These are phyloP conservation scores for Coniochaeta ligniaria DNA, from an alignment of 2,329 filamentous ascomycete species.

Conservation along the genomic window DNA sequence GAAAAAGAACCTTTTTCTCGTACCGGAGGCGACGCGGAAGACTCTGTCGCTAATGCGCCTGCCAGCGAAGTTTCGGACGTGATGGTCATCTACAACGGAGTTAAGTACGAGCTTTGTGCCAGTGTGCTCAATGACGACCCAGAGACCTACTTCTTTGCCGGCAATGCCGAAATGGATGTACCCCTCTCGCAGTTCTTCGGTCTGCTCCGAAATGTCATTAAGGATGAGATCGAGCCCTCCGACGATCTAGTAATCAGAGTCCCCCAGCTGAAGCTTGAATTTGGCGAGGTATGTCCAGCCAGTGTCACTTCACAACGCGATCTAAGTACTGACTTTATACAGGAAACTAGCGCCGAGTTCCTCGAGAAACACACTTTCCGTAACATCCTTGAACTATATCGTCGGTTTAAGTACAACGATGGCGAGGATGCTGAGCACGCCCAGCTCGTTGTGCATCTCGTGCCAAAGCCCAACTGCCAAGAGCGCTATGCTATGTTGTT, in stretches of 20 bases:
- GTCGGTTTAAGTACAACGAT: conserved; percentile 8
- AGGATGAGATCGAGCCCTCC: conserved; percentile 32
- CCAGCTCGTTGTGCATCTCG: conserved; percentile 11
- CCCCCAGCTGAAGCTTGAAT: conserved; percentile 45
- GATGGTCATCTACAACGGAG: conserved; percentile 22
- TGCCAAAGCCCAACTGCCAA: conserved; percentile 14
- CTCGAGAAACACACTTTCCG: conserved; percentile 12
- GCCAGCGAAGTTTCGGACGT: conserved; percentile 15
- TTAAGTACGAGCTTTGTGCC: conserved; percentile 24
- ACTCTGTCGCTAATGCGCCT: conserved; percentile 1
- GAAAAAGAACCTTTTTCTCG: neutral
- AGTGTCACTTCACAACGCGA: neutral
- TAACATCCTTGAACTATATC: conserved; percentile 15
- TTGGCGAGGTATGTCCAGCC: conserved; percentile 35
- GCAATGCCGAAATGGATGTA: conserved; percentile 31
- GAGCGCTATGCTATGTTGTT: conserved; percentile 14
- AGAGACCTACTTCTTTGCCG: conserved; percentile 37
- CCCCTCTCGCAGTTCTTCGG: conserved; percentile 36
- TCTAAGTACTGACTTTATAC: neutral
- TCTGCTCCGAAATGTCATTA: conserved; percentile 36
- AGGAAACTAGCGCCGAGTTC: conserved; percentile 13
- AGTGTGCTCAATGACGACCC: conserved; percentile 26
- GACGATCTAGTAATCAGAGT: conserved; percentile 46
- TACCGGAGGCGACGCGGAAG: neutral
- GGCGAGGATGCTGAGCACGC: conserved; percentile 2